Conservation (phyloP, 1,284 basidiomycete genomes). For the Lentinula novae-zelandiae region DNA sequence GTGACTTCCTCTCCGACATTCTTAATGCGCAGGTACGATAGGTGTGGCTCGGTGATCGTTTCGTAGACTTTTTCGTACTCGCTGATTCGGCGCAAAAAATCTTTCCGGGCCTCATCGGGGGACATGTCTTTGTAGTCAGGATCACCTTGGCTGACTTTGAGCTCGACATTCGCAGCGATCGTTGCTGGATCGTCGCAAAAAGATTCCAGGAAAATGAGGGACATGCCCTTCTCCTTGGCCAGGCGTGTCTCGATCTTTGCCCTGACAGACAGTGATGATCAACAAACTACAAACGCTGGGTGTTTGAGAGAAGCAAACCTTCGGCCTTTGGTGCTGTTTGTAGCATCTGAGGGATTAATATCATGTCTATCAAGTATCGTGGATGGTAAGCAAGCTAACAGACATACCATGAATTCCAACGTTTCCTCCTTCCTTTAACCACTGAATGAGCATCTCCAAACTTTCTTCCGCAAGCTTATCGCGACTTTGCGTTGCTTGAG, state of each 20-base stretch:
- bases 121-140: constrained; percentile 95
- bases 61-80: constrained; percentile 97
- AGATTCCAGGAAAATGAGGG: constrained; percentile 92
- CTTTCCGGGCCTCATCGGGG: constrained; percentile 80
- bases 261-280: constrained; percentile 34
- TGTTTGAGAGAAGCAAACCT: constrained; percentile 38
- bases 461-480: constrained; percentile 90
- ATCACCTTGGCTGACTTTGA: constrained; percentile 95
- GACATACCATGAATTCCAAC: constrained; percentile 92
- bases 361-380: background rate
- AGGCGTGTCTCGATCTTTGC: constrained; percentile 81
- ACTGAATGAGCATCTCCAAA: constrained; percentile 91
- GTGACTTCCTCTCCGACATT: constrained; percentile 88
- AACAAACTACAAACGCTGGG: background rate
- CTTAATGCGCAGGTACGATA: constrained; percentile 84
- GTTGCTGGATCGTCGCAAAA: constrained; percentile 92
- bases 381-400: background rate
- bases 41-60: constrained; percentile 83
- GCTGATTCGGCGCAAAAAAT: constrained; percentile 89
- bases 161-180: constrained; percentile 92
- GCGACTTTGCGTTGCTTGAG: constrained; percentile 72
- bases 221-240: constrained; percentile 86
- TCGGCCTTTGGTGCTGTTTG: constrained; percentile 47
- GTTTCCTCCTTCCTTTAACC: constrained; percentile 95
- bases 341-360: constrained; percentile 13